Base-by-base conservation (phyloP, 192 early-diverging fungal genomes). In the Linnemannia elongata region DNA sequence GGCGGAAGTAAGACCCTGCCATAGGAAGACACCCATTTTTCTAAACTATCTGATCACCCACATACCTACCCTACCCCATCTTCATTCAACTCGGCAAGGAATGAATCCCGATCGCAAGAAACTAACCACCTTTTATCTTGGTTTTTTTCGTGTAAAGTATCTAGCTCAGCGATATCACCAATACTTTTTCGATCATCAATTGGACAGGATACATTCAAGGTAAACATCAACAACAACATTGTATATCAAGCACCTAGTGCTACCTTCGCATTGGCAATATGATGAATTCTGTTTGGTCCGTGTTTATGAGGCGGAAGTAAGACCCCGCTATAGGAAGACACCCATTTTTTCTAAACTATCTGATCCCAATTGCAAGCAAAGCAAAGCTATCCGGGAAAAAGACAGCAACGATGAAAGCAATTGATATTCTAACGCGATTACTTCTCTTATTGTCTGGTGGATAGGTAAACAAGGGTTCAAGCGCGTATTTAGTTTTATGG, bases 231-330 rank as follows among this genome's bases (percentile, higher is more conserved):
- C 30, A 15, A 60, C 30, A 33, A n/a, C n/a, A 42, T 69, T 22
- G 49, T 4, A 52, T 22, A 17, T 52, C 13, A 15, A 9, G 38
- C 45, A 38, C 33, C 41, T 15, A 42, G 17, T 55, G 41, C 12
- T n/a, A 39, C 17, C 36, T 9, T 52, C 22, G 18, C 49, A 17
- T 17, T 24, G 20, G 77, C 75, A 80, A 47, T 81, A 87, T 87
- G 84, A 87, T 87, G 84, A 87, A 87, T 80, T 69, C 60, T 87
- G 85, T 87, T 87, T 87, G 85, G 85, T 87, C 85, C 85, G 85
- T 87, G 85, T 87, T 87, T 87, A 87, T 87, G 85, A 87, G 79
- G 80, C 54, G 85, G 84, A 85, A 80, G 79, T 87, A 81, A 87
- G 79, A 81, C 79, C 85, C 85, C 85, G 85, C 80, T 35, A 78